Evolutionary conservation across 169 alveolate species (phyloP), one percentile per base, ranked within the genome.

Genomic region (Plasmodium coatneyi): DNA sequence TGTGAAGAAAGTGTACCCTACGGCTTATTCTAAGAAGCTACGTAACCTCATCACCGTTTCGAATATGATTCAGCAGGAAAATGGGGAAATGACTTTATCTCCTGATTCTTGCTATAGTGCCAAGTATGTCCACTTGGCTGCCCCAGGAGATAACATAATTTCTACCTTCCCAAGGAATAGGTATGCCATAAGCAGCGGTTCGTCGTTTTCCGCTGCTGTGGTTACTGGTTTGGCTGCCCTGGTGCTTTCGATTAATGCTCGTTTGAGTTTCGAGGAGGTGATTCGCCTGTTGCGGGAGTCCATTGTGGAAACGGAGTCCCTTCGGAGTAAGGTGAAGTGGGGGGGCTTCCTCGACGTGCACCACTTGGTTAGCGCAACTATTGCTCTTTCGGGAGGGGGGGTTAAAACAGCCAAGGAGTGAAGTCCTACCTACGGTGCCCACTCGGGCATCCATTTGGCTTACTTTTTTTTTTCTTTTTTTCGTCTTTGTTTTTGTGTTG

Each of bases 181-280:
- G 34, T 87, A 87, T 87, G 93, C 91, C 4, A 60, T 41, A n/a
- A 79, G 91, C 56, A 74, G 87, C 19, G 91, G 87, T 41, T 66
- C 93, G 2, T 87, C 93, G 4, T 81, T 87, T 25, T 87, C 93
- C 9, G 87, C 87, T 49, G 83, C 87, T 22, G 54, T 87, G 41
- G 66, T 87, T 60, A 79, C 90, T 25, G 90, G 87, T 0, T 25
- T 74, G 1, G 82, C 82, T 43, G 41, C 90, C 7, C 60, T 87
- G 36, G 39, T 87, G 25, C 7, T 80, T 1, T 87, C 87, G 5
- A 79, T 81, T 28, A 79, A 80, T 2, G 56, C 39, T 3, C 2
- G 46, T 1, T 81, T 87, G 22, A 79, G 34, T 0, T 10, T 30
- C 60, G 30, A 56, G 16, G 56, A 87, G 32, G 80, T 87, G 36